phyloP scores from a whole-genome alignment of 2,329 filamentous ascomycete species.

The Ambrosiella cleistominuta region DNA sequence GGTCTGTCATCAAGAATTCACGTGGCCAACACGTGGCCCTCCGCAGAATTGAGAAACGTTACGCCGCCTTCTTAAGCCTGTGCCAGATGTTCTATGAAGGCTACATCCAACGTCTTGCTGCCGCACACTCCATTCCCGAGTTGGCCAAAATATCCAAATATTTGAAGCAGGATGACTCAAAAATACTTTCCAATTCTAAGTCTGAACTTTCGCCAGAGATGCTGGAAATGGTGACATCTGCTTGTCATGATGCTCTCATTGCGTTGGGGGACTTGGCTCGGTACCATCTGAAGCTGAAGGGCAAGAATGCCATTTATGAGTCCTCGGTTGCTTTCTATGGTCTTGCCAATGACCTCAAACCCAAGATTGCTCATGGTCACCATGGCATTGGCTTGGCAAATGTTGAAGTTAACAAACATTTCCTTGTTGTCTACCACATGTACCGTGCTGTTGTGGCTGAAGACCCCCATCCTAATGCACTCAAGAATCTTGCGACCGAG shows the following conservation, averaged over 20 bases:
- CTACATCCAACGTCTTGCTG: constrained; percentile 62
- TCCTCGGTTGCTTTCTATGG: constrained; percentile 70
- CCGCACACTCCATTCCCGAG: constrained; percentile 36
- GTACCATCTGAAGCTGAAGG: constrained; percentile 60
- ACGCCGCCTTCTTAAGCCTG: constrained; percentile 69
- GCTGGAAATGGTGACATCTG: constrained; percentile 44
- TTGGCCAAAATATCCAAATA: constrained; percentile 25
- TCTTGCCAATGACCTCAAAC: constrained; percentile 61
- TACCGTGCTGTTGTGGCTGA: constrained; percentile 65
- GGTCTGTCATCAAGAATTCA: constrained; percentile 12
- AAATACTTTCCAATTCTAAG: neutral
- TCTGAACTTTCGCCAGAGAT: constrained; percentile 31
- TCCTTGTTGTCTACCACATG: constrained; percentile 76
- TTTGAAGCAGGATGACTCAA: constrained; percentile 3
- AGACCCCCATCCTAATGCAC: constrained; percentile 56
- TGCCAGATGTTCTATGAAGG: constrained; percentile 78
- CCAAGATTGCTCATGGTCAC: constrained; percentile 63
- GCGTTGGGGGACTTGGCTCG: constrained; percentile 79
- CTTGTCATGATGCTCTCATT: constrained; percentile 69
- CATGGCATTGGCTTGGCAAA: constrained; percentile 85
- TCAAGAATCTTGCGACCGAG: constrained; percentile 60
- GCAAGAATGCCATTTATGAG: constrained; percentile 59
- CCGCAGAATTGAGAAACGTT: constrained; percentile 66
- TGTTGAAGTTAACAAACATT: constrained; percentile 57
- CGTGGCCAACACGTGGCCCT: constrained; percentile 31